Conservation (phyloP, 176 grass and related monocot genomes). For the Calamus simplicifolius region DNA sequence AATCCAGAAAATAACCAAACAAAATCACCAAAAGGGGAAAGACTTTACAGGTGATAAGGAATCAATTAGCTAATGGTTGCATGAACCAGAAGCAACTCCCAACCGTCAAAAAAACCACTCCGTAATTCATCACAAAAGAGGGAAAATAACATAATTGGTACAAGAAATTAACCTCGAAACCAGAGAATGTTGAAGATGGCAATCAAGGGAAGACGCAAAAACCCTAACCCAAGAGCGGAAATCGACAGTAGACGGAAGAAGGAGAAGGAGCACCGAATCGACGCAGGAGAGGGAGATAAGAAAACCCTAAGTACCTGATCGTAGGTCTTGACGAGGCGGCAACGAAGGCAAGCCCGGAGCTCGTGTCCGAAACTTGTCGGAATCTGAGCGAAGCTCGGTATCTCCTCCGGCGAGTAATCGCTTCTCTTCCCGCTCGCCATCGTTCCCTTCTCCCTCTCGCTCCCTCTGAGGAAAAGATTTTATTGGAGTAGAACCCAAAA, state of each 20-base stretch:
- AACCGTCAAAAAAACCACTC: too few species aligned
- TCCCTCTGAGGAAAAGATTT: not conserved
- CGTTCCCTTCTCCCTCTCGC: constrained; percentile 3
- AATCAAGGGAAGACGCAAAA: not conserved
- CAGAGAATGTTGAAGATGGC: not conserved
- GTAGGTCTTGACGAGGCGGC: constrained; percentile 99
- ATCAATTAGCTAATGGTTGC: too few species aligned
- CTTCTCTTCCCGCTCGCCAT: constrained; percentile 45
- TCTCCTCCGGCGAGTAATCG: constrained; percentile 27
- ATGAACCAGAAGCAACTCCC: too few species aligned
- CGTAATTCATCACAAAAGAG: not conserved
- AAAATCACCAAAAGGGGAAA: too few species aligned
- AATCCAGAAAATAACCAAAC: too few species aligned
- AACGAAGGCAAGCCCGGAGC: constrained; percentile 93
- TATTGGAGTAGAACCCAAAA: too few species aligned
- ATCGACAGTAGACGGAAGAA: not conserved
- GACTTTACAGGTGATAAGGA: too few species aligned
- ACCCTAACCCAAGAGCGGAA: not conserved
- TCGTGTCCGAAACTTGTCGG: constrained; percentile 96
- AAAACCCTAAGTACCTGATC: constrained; percentile 43
- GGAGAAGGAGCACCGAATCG: not conserved
- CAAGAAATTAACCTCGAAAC: not conserved
- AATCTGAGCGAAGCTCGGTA: constrained; percentile 67
- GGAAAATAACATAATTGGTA: not conserved
- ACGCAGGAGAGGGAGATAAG: not conserved